These are phyloP conservation scores for Alternaria panax DNA, from an alignment of 2,329 filamentous ascomycete species.

Conservation along the genomic window DNA sequence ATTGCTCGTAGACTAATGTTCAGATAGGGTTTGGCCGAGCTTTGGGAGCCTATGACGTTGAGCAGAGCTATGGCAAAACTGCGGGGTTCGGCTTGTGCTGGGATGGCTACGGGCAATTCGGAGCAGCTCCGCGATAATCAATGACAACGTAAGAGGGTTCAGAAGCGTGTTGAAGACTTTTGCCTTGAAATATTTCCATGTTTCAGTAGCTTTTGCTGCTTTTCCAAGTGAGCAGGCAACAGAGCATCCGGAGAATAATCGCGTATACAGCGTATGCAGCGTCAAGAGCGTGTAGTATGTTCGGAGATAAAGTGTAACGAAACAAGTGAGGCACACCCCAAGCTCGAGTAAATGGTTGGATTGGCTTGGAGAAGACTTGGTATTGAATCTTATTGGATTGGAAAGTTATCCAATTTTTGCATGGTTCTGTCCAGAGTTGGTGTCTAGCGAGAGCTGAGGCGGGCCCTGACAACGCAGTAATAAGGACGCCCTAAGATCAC, in stretches of 20 bases:
- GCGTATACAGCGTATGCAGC: slow-evolving; percentile 27
- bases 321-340: not conserved
- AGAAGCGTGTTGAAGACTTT: not conserved
- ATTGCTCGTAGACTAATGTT: slow-evolving; percentile 7
- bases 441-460: not conserved
- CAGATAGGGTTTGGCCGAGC: slow-evolving; percentile 3
- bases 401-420: not conserved
- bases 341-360: not conserved
- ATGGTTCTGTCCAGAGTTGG: not conserved
- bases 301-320: not conserved
- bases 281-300: slow-evolving; percentile 27
- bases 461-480: not conserved
- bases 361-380: not conserved
- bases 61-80: slow-evolving; percentile 16
- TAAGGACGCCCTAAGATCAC: not conserved
- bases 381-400: not conserved
- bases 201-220: not conserved
- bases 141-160: not conserved
- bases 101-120: not conserved
- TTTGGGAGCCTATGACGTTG: slow-evolving; percentile 16
- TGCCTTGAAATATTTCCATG: not conserved
- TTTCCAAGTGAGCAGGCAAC: not conserved
- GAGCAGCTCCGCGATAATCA: not conserved
- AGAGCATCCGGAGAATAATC: slow-evolving; percentile 2
- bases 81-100: slow-evolving; percentile 16